Conservation (phyloP, 2,329 filamentous ascomycete species). For the Penicillium sp. region DNA sequence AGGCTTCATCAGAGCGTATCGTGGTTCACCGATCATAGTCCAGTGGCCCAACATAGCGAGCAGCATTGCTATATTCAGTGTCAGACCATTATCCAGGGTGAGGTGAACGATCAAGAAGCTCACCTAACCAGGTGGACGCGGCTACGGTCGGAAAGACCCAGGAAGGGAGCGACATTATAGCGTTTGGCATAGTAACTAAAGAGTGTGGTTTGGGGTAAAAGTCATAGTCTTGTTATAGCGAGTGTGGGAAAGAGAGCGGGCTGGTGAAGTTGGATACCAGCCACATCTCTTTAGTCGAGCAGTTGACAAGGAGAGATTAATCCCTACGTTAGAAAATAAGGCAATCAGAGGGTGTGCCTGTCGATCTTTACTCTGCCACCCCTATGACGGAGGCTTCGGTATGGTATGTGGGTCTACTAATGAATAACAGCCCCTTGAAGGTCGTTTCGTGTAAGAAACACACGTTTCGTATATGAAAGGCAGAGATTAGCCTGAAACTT, state of each 20-base stretch:
- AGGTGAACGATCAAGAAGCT: neutral
- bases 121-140: constrained; percentile 22
- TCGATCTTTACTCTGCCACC: constrained; percentile 7
- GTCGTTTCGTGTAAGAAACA: constrained; percentile 9
- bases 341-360: constrained; percentile 11
- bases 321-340: constrained; percentile 5
- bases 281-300: constrained; percentile 3
- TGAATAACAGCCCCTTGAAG: constrained; percentile 2
- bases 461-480: constrained; percentile 3
- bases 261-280: constrained; percentile 15
- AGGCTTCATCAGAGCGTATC: constrained; percentile 20
- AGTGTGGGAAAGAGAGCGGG: constrained; percentile 3
- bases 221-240: constrained; percentile 9
- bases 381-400: constrained; percentile 3
- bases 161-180: constrained; percentile 7
- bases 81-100: neutral
- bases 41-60: constrained; percentile 19
- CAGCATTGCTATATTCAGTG: constrained; percentile 14
- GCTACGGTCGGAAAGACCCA: constrained; percentile 20
- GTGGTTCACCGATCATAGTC: constrained; percentile 17
- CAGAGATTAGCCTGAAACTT: neutral
- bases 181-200: neutral
- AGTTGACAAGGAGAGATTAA: constrained; percentile 10
- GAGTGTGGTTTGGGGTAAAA: neutral
- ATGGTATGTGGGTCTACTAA: constrained; percentile 13